These are phyloP conservation scores for Fusarium hainanense DNA, from an alignment of 2,329 filamentous ascomycete genomes.

Conservation along the genomic window DNA sequence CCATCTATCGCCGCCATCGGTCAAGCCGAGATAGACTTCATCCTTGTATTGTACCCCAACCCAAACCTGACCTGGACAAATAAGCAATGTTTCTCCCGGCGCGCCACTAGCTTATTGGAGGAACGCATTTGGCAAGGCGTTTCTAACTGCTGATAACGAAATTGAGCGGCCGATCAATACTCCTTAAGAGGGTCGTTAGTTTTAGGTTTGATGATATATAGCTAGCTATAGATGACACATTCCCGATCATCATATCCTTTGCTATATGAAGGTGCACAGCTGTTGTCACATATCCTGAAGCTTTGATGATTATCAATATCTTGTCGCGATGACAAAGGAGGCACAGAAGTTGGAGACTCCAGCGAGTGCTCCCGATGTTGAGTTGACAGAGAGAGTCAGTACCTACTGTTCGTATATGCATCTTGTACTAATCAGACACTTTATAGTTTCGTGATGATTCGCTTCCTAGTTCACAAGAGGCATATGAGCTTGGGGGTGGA, in stretches of 20 bases:
- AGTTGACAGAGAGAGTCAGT: conserved; percentile 18
- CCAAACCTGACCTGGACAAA: conserved; percentile 1
- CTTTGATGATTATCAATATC: background rate
- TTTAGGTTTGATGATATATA: background rate
- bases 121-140: background rate
- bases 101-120: conserved; percentile 1
- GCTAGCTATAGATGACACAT: background rate
- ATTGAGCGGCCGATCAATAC: background rate
- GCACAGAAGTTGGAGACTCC: conserved; percentile 3
- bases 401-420: background rate
- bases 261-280: background rate
- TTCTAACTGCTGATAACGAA: background rate
- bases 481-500: background rate
- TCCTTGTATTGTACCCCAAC: background rate
- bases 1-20: background rate
- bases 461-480: background rate
- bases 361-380: background rate
- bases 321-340: background rate
- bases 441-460: background rate
- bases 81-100: background rate
- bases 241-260: background rate
- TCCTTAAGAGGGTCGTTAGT: background rate
- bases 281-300: background rate
- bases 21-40: conserved; percentile 20
- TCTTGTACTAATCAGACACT: background rate